Base-by-base conservation (phyloP, 352 stramenopile genomes). In the Phytopythium cucurbitacearum region DNA sequence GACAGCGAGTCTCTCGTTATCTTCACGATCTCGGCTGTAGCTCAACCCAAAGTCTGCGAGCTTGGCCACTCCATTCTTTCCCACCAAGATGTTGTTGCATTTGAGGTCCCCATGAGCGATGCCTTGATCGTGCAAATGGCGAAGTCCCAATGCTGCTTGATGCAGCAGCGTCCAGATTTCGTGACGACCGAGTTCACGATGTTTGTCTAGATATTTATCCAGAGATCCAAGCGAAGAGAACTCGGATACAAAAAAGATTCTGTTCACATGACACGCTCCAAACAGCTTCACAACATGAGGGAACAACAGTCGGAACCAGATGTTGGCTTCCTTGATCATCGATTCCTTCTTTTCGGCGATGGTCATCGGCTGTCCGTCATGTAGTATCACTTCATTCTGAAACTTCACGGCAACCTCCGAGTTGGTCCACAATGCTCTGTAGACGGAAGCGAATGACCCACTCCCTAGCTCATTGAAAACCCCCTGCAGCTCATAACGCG, bases 81-180 rank as follows among this genome's bases (percentile, higher is more conserved):
- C 83, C 1, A 67, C 34, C 6, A 67, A 37, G 15, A 60, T 54
- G n/a, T 57, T 67, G 45, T 59, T 56, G 3, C 73, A 71, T 60
- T 94, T 95, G n/a, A 96, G 67, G 46, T 95, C 82, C 3, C 80
- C 69, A 51, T 96, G 86, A 4, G 93, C 59, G 8, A 87, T 55
- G 7, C 49, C 12, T 53, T 54, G 47, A 39, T 58, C 16, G 35
- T 57, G 51, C 3, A 57, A 32, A 9, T 41, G 51, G 15, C 43
- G 10, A 1, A 95, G 53, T 0, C 77, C 84, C 13, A 73, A 41
- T 3, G 57, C 52, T 8, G 61, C 56, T 38, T 73, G 50, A 33
- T 67, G 51, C 5, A 80, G 16, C 16, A 70, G 10, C 9, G 16
- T 37, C 51, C 53, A 67, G 48, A 63, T 47, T n/a, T 50, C 32